Evolutionary conservation across 106 monocot species (phyloP).

Genomic region (Dendrobium catenatum): DNA sequence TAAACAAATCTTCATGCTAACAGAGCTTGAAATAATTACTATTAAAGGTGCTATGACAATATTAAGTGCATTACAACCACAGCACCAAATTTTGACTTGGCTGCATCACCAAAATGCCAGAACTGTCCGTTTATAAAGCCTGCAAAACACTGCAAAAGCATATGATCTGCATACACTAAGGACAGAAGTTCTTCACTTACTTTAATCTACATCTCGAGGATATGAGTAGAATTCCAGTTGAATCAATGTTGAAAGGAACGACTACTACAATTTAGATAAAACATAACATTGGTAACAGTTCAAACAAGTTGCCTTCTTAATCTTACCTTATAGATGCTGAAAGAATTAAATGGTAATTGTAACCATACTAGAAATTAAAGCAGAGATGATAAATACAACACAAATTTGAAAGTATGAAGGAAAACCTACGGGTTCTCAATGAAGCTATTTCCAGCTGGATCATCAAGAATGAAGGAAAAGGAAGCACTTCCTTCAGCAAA

Average conservation of each 20-base stretch:
- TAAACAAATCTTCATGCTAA: neutral
- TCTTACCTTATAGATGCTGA: neutral
- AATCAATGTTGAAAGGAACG: neutral
- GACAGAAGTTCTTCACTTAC: neutral
- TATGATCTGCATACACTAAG: neutral
- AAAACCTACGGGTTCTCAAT: constrained; percentile 92
- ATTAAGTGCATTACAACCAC: neutral
- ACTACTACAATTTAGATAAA: neutral
- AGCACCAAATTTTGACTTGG: neutral
- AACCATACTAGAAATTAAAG: neutral
- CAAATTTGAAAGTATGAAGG: neutral
- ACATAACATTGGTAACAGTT: neutral
- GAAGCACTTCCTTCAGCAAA: constrained; percentile 56
- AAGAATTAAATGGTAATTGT: neutral
- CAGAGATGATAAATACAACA: neutral
- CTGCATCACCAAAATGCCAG: neutral
- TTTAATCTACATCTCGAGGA: neutral
- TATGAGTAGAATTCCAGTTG: neutral
- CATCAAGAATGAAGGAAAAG: constrained; percentile 88
- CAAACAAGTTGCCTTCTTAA: neutral
- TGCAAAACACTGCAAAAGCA: neutral
- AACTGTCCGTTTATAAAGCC: neutral
- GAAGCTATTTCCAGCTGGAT: constrained; percentile 96
- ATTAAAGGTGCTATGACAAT: neutral
- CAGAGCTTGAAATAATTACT: neutral